Evolutionary conservation across 345 rosid species (phyloP).

Genomic region (Acer negundo): DNA sequence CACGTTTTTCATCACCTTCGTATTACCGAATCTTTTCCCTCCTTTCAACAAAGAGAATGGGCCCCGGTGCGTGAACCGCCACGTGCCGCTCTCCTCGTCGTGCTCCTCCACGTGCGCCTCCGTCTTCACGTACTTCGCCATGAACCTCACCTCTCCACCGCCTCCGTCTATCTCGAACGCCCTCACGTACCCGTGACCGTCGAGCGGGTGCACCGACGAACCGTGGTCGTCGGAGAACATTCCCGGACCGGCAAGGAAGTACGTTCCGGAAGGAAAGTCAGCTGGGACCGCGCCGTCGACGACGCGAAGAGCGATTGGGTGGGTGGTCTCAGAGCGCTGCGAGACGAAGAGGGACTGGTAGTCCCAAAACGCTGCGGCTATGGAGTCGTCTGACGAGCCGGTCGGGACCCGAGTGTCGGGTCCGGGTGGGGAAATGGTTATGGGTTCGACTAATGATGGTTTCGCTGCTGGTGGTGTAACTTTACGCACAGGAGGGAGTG

Average conservation of each 20-base stretch:
- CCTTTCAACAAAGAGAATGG: slow-evolving; percentile 83
- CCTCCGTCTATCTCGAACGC: slow-evolving; percentile 59
- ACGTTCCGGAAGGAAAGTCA: slow-evolving; percentile 82
- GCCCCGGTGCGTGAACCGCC: slow-evolving; percentile 81
- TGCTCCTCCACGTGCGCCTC: slow-evolving; percentile 89
- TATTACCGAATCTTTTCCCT: slow-evolving; percentile 70
- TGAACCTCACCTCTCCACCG: slow-evolving; percentile 48
- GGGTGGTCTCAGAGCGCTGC: slow-evolving; percentile 61
- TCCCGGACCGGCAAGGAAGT: slow-evolving; percentile 85
- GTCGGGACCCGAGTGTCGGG: slow-evolving; percentile 2
- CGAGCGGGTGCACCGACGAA: slow-evolving; percentile 88
- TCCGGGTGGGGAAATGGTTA: slow-evolving; percentile 51
- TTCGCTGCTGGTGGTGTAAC: slow-evolving; percentile 29
- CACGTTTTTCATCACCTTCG: slow-evolving; percentile 93
- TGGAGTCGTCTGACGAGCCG: slow-evolving; percentile 38
- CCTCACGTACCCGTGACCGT: slow-evolving; percentile 89
- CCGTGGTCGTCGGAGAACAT: slow-evolving; percentile 84
- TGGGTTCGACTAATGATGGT: slow-evolving; percentile 37
- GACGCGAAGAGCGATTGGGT: slow-evolving; percentile 44
- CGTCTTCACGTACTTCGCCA: slow-evolving; percentile 78
- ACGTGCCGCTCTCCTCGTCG: slow-evolving; percentile 62
- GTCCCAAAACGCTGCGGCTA: slow-evolving; percentile 70
- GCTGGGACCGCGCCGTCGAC: slow-evolving; percentile 63
- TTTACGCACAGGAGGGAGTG: slow-evolving; percentile 32
- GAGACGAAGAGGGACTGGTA: slow-evolving; percentile 83